Conservation (phyloP, 148 eudicot genomes). For the Simmondsia chinensis region DNA sequence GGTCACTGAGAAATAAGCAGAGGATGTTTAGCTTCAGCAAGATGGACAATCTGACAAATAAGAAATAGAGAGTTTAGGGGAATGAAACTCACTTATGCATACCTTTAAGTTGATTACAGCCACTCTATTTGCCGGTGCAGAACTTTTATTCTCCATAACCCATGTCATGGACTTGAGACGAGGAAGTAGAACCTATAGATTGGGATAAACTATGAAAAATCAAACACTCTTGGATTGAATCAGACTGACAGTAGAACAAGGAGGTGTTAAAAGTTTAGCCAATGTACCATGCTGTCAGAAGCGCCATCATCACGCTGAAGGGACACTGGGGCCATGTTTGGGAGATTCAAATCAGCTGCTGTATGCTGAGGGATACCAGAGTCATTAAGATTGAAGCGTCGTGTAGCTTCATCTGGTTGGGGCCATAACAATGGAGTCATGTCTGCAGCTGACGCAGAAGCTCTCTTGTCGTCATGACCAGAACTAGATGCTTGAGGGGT, state of each 20-base stretch:
- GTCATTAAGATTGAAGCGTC: slow-evolving; percentile 71
- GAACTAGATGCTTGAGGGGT: slow-evolving; percentile 33
- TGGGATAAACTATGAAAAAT: slow-evolving; percentile 1
- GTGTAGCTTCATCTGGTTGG: slow-evolving; percentile 55
- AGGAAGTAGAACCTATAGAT: slow-evolving; percentile 56
- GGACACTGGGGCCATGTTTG: slow-evolving; percentile 64
- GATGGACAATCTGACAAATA: background rate
- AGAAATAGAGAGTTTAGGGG: too few relatives aligned
- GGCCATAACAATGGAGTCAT: slow-evolving; percentile 78
- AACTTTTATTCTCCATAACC: slow-evolving; percentile 82
- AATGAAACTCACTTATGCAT: slow-evolving; percentile 3
- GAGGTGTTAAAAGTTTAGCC: background rate
- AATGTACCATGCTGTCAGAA: slow-evolving; percentile 55
- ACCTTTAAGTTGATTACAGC: slow-evolving; percentile 92
- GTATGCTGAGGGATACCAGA: slow-evolving; percentile 33
- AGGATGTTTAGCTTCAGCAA: too few relatives aligned
- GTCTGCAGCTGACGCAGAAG: slow-evolving; percentile 31
- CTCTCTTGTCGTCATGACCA: slow-evolving; percentile 39
- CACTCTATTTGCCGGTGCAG: slow-evolving; percentile 62
- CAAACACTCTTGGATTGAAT: background rate
- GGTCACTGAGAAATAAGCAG: too few relatives aligned
- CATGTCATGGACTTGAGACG: slow-evolving; percentile 96
- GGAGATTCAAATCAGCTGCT: slow-evolving; percentile 46
- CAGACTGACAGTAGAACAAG: background rate
- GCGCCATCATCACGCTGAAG: slow-evolving; percentile 55